Conservation (phyloP, 192 early-diverging fungal genomes). For the Coemansia sp. region DNA sequence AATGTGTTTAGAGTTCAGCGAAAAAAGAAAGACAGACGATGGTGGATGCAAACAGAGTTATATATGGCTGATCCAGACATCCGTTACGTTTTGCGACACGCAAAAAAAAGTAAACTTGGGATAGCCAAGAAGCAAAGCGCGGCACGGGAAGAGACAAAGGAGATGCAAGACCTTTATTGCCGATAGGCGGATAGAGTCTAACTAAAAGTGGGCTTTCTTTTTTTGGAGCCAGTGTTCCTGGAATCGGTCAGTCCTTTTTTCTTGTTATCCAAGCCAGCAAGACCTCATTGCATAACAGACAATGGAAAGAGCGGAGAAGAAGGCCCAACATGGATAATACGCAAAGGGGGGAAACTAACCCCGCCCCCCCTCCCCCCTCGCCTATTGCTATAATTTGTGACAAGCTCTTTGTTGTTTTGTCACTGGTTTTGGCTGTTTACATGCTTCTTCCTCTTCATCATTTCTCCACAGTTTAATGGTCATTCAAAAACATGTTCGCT, state of each 20-base stretch:
- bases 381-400: not conserved
- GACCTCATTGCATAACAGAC: not conserved
- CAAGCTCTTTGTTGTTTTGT: not conserved
- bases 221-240: conserved; percentile 6
- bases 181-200: not conserved
- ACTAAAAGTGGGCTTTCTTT: not conserved
- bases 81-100: not conserved
- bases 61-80: conserved; percentile 4
- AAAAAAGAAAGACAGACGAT: not conserved
- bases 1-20: not conserved
- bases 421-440: not conserved
- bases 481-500: not conserved
- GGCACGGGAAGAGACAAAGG: not conserved
- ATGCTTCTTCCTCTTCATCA: not conserved
- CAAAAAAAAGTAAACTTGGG: not conserved
- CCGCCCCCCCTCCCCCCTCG: not conserved
- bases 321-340: conserved; percentile 3
- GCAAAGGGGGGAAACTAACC: not conserved
- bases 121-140: not conserved
- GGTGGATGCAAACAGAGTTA: not conserved
- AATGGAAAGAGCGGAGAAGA: not conserved
- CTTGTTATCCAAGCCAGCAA: conserved; percentile 7
- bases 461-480: not conserved
- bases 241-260: conserved; percentile 3
- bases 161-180: not conserved